A percentile compares a stretch with the other conserved stretches of the same genome.
phyloP scores from a whole-genome alignment of 768 basidiomycete species.

The Lentinula aciculospora region DNA sequence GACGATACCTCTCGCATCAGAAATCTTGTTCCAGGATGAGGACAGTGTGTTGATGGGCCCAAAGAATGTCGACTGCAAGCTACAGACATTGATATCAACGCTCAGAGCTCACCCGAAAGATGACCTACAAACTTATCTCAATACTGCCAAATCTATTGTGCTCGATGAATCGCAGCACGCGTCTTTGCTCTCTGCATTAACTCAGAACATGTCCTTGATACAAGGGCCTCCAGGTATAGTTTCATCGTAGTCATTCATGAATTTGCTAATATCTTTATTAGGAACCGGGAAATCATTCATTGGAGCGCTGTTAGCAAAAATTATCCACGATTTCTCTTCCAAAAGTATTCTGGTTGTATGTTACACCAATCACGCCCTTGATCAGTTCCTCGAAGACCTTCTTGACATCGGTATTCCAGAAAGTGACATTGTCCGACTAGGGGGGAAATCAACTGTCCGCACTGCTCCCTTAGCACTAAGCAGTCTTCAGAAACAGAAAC shows the following conservation, averaged over 20 bases:
- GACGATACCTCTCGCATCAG: constrained; percentile 39
- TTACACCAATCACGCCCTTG: constrained; percentile 72
- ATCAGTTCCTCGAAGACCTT: constrained; percentile 62
- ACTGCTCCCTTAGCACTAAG: constrained; percentile 41
- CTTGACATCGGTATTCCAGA: constrained; percentile 52
- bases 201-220: constrained; percentile 53
- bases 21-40: constrained; percentile 50
- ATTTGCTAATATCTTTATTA: constrained; percentile 16
- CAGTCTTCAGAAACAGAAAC: constrained; percentile 25
- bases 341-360: constrained; percentile 63
- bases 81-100: constrained; percentile 14
- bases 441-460: constrained; percentile 45
- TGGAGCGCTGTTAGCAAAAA: constrained; percentile 60
- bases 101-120: constrained; percentile 25
- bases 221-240: constrained; percentile 64
- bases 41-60: constrained; percentile 12
- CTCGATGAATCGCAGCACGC: constrained; percentile 48
- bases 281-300: constrained; percentile 76
- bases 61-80: constrained; percentile 13
- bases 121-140: constrained; percentile 36
- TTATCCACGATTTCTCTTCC: constrained; percentile 41
- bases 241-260: not conserved
- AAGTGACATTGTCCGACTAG: constrained; percentile 47
- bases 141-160: constrained; percentile 30
- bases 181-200: constrained; percentile 47